Percentiles rank a stretch among this genome's conserved stretches.
Conservation (phyloP, 495 filamentous ascomycete genomes). For the Aspergillus cavernicola region DNA sequence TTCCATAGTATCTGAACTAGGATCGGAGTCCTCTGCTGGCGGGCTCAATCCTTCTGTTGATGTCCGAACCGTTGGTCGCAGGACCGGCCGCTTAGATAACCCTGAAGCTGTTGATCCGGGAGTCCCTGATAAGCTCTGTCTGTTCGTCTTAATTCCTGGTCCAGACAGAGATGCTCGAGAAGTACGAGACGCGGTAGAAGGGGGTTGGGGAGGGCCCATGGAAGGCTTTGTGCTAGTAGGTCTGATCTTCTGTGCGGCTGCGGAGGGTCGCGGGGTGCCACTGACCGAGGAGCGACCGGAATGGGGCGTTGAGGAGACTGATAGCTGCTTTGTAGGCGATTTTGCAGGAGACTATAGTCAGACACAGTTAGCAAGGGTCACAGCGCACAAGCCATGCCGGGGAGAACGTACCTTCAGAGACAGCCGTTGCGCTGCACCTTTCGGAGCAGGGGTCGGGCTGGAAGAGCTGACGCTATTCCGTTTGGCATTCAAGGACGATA, state of each 20-base stretch:
- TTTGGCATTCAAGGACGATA: slow-evolving; percentile 52
- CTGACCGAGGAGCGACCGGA: slow-evolving; percentile 48
- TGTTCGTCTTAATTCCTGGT: slow-evolving; percentile 28
- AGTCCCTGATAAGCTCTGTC: slow-evolving; percentile 30
- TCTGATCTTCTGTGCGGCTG: slow-evolving; percentile 47
- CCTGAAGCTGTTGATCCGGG: slow-evolving; percentile 21
- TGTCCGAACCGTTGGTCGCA: slow-evolving; percentile 30
- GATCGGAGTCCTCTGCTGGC: slow-evolving; percentile 31
- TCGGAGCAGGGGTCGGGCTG: slow-evolving; percentile 61
- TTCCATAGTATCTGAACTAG: slow-evolving; percentile 23
- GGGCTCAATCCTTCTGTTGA: slow-evolving; percentile 29
- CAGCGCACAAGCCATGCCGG: neutral
- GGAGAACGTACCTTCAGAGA: slow-evolving; percentile 56
- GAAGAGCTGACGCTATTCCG: slow-evolving; percentile 64
- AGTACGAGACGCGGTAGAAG: slow-evolving; percentile 26
- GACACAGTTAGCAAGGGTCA: slow-evolving; percentile 11
- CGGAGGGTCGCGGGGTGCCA: slow-evolving; percentile 48
- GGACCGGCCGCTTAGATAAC: slow-evolving; percentile 37
- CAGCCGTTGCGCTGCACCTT: slow-evolving; percentile 40
- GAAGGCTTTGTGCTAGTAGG: slow-evolving; percentile 54
- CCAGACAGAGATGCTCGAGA: slow-evolving; percentile 41
- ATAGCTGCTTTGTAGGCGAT: slow-evolving; percentile 75
- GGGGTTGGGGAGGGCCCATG: slow-evolving; percentile 60
- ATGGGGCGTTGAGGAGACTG: slow-evolving; percentile 50
- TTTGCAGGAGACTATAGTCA: slow-evolving; percentile 66